Evolutionary conservation across 129 eudicot genomes (phyloP), one percentile per base, ranked within the genome.

Genomic region (sunflower (Helianthus annuus)): DNA sequence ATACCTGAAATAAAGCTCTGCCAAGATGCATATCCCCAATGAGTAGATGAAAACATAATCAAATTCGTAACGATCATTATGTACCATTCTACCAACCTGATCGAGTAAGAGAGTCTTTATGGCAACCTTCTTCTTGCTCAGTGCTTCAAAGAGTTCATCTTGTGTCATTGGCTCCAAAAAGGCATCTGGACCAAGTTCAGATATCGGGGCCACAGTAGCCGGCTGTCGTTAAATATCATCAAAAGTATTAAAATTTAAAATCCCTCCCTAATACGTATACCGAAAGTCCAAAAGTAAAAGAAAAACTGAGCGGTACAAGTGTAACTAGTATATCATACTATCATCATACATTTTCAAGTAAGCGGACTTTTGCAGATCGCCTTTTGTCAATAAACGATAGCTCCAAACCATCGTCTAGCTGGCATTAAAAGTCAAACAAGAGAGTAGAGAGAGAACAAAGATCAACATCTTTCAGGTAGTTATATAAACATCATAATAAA

Each of bases 161-260:
- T 69, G 78, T 14, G 91, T 74, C 96, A 90, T 80, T 17, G 96
- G 91, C 36, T 32, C 36, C 4, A 32, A 32, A 1, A 32, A 74
- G 14, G 98, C 98, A 90, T n/a, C 74, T 16, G 97, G 98, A 74
- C 98, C 98, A 85, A 93, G 98, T 83, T 87, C 97, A 54, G 90
- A 89, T 73, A 93, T 90, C 15, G 98, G 98, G 61, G 85, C 87
- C 45, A 66, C 84, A 24, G 81, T 82, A 70, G 79, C 85, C 38
- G 97, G 97, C 98, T 93, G 95, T 53, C 55, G 70, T 49, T 60
- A 63, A 48, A 36, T 48, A 68, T 46, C 40, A 77, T 49, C 76
- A 69, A 10, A 76, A 27, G 22, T 19, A 19, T 19, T 19, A 27
- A 27, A 27, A 48, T 19, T 34, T n/a, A 3, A 64, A 61, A 32